Evolutionary conservation across 228 moss, liverwort and hornwort genomes (phyloP).

Genomic region (Sphagnum magellanicum): DNA sequence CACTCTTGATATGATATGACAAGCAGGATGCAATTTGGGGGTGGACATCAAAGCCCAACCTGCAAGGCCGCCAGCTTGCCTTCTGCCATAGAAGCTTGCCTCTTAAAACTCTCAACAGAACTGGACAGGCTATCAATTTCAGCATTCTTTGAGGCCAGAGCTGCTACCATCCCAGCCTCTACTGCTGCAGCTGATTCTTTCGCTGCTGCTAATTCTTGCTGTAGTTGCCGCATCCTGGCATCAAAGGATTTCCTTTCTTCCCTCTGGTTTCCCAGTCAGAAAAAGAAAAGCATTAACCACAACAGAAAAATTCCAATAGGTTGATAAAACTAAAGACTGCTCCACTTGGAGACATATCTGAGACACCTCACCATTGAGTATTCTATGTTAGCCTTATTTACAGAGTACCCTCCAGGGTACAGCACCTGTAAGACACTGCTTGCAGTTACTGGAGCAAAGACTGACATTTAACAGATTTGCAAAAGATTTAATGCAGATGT

Average conservation of each 20-base stretch:
- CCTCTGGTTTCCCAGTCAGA: not conserved
- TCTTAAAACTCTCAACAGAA: slow-evolving; percentile 6
- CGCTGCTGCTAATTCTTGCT: slow-evolving; percentile 4
- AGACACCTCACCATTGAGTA: no score
- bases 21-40: no score
- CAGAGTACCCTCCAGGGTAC: no score
- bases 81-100: slow-evolving; percentile 10
- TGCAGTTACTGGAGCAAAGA: no score
- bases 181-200: slow-evolving; percentile 4
- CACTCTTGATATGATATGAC: no score
- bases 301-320: not conserved
- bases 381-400: no score
- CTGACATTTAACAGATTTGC: no score
- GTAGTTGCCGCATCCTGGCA: slow-evolving; percentile 1
- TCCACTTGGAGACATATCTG: no score
- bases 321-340: no score
- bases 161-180: slow-evolving; percentile 8
- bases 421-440: no score
- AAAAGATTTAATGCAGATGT: no score
- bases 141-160: slow-evolving; percentile 9
- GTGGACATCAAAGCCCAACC: not conserved
- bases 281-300: not conserved
- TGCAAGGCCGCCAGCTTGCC: slow-evolving; percentile 12
- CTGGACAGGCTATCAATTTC: slow-evolving; percentile 6
- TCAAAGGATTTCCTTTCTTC: slow-evolving; percentile 8